phyloP scores from a whole-genome alignment of 331 rosid species.

The Phaseolus coccineus region DNA sequence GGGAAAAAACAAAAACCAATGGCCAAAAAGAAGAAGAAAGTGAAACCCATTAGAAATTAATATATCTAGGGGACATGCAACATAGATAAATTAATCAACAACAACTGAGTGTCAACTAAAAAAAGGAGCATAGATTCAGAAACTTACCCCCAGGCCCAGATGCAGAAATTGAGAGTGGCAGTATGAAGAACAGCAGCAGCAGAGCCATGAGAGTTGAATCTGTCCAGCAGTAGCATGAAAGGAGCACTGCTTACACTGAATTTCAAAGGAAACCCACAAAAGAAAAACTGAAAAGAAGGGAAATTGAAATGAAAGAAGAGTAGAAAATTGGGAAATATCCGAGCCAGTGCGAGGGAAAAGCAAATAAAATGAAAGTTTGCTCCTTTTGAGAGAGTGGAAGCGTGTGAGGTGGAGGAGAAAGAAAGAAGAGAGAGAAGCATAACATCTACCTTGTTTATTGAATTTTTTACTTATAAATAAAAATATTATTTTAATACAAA shows the following conservation, averaged over 20 bases:
- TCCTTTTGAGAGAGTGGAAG: conserved; percentile 46
- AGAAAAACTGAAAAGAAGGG: conserved; percentile 14
- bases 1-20: conserved; percentile 20
- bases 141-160: conserved; percentile 43
- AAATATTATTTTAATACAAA: too few species aligned
- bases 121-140: neutral
- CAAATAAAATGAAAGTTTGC: conserved; percentile 40
- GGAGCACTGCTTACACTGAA: conserved; percentile 34
- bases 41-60: conserved; percentile 37
- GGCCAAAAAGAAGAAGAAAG: neutral
- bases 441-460: too few species aligned
- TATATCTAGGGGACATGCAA: neutral
- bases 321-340: conserved; percentile 9
- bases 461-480: too few species aligned
- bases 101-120: neutral
- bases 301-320: conserved; percentile 4
- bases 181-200: conserved; percentile 54
- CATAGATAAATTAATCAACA: conserved; percentile 7
- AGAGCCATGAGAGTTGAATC: conserved; percentile 53
- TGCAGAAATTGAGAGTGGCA: conserved; percentile 51
- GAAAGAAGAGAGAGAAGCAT: neutral
- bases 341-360: conserved; percentile 39
- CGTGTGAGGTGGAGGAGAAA: conserved; percentile 27
- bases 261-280: conserved; percentile 39
- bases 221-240: conserved; percentile 24